A percentile compares a stretch with the other conserved stretches of the same genome.
These are phyloP conservation scores for Neonectria hederae DNA, from an alignment of 2,329 filamentous ascomycete genomes.

Conservation along the genomic window DNA sequence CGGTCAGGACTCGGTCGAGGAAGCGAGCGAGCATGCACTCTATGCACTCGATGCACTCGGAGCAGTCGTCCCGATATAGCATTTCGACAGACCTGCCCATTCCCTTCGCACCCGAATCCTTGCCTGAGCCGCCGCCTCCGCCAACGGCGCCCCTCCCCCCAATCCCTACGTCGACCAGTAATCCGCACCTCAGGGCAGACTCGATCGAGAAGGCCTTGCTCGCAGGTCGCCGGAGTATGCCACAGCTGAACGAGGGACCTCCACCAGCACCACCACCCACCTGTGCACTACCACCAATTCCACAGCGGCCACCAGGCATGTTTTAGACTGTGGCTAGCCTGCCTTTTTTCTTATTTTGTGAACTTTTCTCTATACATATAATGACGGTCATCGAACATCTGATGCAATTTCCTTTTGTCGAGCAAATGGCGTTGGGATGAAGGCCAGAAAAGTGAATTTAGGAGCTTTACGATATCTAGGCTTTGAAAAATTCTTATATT, in stretches of 20 bases:
- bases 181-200: constrained; percentile 34
- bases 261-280: constrained; percentile 65
- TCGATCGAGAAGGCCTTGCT: constrained; percentile 36
- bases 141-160: constrained; percentile 46
- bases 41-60: constrained; percentile 40
- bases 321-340: constrained; percentile 21
- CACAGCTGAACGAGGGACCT: constrained; percentile 60
- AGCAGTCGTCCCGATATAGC: constrained; percentile 37
- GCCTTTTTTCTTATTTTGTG: constrained; percentile 18
- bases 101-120: constrained; percentile 36
- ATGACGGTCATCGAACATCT: constrained; percentile 32
- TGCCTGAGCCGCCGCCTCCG: constrained; percentile 43
- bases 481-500: constrained; percentile 23
- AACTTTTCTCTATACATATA: constrained; percentile 16
- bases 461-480: not conserved
- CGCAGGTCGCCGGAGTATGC: constrained; percentile 58
- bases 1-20: constrained; percentile 32
- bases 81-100: constrained; percentile 37
- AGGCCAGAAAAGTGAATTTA: constrained; percentile 28
- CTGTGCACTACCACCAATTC: constrained; percentile 64
- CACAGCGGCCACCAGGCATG: constrained; percentile 41
- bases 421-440: constrained; percentile 24
- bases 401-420: constrained; percentile 27
- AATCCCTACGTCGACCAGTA: constrained; percentile 42
- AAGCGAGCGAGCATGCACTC: constrained; percentile 45